Evolutionary conservation across 345 rosid genomes (phyloP), one percentile per base, ranked within the genome.

Genomic region (Jatropha curcas): DNA sequence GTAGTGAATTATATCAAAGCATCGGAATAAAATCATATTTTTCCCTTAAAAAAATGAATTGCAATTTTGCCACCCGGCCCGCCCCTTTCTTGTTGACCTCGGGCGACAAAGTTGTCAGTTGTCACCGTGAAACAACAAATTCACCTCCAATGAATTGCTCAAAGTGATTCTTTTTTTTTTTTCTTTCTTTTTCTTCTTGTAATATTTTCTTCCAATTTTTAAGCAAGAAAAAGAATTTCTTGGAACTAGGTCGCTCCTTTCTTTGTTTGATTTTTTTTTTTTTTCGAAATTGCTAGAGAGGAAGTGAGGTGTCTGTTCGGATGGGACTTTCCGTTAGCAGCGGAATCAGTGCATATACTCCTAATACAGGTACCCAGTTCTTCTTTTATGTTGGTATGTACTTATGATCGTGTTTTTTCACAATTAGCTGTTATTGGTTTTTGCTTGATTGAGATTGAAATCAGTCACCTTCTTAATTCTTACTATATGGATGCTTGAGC

Each of bases 321-420:
- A 91, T 93, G 97, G 98, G 98, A 81, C 86, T 84, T 65, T 93
- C 97, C 72, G 88, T 85, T 84, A 93, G 98, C 73, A 89, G 88
- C 67, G 89, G 88, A 78, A 86, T 91, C 84, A 93, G 82, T 81
- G 88, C 96, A 19, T 94, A 91, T 76, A 86, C 83, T 78, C 84
- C 89, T 16, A 64, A 80, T 73, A 84, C 96, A 43, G 96, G 98
- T 0, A 20, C 57, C 39, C 37, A 1, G 19, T 13, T 14, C 7
- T 34, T 24, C 8, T 71, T 73, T 30, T 67, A 9, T 17, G 31
- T 50, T 71, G 65, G 22, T 31, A 7, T n/a, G 39, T 57, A 22
- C n/a, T 9, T 50, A 31, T 25, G 25, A 55, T 14, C 61, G 50
- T 57, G 46, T 37, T 8, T 20, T 48, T 48, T 48, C 5, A 7